A percentile compares a stretch with the other conserved stretches of the same genome.
phyloP scores from a whole-genome alignment of 805 yeast species.

The Cyberlindnera mycetangii region DNA sequence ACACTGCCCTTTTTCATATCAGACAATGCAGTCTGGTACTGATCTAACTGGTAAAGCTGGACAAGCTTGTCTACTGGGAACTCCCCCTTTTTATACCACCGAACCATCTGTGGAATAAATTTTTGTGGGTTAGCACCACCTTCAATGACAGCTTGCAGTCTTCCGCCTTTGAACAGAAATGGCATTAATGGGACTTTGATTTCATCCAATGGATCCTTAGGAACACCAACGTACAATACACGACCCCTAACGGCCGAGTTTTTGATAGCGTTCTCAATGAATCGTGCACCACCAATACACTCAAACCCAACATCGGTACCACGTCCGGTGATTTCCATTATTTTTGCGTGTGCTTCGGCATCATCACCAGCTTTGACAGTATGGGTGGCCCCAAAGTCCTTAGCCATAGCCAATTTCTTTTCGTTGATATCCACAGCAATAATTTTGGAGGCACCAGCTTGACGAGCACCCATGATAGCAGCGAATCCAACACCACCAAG shows the following conservation, averaged over 20 bases:
- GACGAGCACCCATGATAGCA: slow-evolving; percentile 67
- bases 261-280: slow-evolving; percentile 6
- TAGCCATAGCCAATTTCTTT: slow-evolving; percentile 60
- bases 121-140: slow-evolving; percentile 4
- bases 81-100: slow-evolving; percentile 6
- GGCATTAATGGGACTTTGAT: slow-evolving; percentile 1
- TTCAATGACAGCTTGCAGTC: neutral
- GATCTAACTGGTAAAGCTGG: neutral
- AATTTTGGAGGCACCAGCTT: slow-evolving; percentile 70
- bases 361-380: slow-evolving; percentile 32
- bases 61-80: slow-evolving; percentile 7
- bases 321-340: slow-evolving; percentile 10
- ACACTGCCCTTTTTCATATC: slow-evolving; percentile 2
- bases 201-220: slow-evolving; percentile 3
- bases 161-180: slow-evolving; percentile 3
- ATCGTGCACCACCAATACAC: slow-evolving; percentile 9
- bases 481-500: slow-evolving; percentile 78
- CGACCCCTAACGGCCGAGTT: slow-evolving; percentile 2
- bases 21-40: slow-evolving; percentile 1
- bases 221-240: slow-evolving; percentile 6
- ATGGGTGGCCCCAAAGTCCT: slow-evolving; percentile 62
- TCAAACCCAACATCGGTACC: slow-evolving; percentile 12
- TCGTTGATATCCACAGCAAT: slow-evolving; percentile 65
- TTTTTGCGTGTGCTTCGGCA: slow-evolving; percentile 6
- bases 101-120: slow-evolving; percentile 7